These are phyloP conservation scores for Cenchrus purpureus DNA, from an alignment of 176 grass and related monocot species.

Conservation along the genomic window DNA sequence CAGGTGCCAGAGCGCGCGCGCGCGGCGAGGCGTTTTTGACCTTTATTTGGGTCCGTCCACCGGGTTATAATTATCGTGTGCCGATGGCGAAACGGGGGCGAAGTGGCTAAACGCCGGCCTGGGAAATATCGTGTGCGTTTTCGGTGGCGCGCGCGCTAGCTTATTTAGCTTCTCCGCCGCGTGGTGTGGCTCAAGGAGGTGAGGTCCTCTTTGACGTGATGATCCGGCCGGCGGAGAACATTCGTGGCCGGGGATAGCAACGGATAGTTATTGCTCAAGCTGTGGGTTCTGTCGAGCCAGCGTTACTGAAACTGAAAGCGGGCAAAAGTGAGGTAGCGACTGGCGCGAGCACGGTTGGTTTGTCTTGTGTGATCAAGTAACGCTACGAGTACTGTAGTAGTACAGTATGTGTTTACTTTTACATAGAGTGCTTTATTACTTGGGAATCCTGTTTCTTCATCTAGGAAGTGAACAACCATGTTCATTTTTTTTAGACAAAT, in stretches of 20 bases:
- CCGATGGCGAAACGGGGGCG: not conserved
- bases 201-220: not conserved
- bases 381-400: too few relatives aligned
- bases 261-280: not conserved
- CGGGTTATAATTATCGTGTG: not conserved
- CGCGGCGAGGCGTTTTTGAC: not conserved
- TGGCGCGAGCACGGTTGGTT: too few relatives aligned
- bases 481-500: too few relatives aligned
- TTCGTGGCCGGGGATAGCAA: not conserved
- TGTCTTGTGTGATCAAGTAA: too few relatives aligned
- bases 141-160: too few relatives aligned
- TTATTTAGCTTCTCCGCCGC: too few relatives aligned
- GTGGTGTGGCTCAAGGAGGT: not conserved
- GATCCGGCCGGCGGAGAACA: not conserved
- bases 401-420: too few relatives aligned
- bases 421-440: too few relatives aligned
- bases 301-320: not conserved
- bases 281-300: not conserved
- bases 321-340: too few relatives aligned
- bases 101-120: not conserved
- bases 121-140: conserved; percentile 5
- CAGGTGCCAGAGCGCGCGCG: not conserved
- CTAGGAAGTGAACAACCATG: too few relatives aligned
- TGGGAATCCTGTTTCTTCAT: too few relatives aligned
- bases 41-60: not conserved